Percentiles rank a stretch among this genome's conserved stretches.
Conservation (phyloP, 2,329 filamentous ascomycete species). For the Stemphylium beticola region DNA sequence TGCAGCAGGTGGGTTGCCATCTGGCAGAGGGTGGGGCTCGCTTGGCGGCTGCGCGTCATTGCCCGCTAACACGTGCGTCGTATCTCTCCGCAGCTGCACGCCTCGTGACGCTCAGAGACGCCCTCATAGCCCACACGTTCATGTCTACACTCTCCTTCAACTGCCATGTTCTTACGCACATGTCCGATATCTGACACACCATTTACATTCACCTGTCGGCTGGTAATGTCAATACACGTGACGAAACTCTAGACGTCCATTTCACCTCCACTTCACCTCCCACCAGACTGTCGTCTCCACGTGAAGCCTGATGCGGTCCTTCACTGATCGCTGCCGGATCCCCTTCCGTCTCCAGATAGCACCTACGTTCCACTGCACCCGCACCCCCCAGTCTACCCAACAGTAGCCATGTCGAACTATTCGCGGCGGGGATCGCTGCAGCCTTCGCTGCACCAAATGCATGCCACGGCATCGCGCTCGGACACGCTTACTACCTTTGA, state of each 20-base stretch:
- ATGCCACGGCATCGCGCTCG: constrained; percentile 84
- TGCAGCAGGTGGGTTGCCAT: not conserved
- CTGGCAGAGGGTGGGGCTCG: not conserved
- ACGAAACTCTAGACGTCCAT: not conserved
- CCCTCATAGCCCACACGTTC: constrained; percentile 8
- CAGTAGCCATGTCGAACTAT: constrained; percentile 35
- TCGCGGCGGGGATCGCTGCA: constrained; percentile 29
- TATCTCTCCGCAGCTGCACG: not conserved
- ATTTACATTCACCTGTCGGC: not conserved
- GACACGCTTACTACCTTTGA: constrained; percentile 90
- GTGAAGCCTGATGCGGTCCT: constrained; percentile 32
- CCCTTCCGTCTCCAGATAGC: constrained; percentile 8
- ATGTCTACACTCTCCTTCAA: not conserved
- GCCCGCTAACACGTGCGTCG: constrained; percentile 5
- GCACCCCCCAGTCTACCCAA: not conserved
- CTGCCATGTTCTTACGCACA: constrained; percentile 1
- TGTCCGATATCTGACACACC: not conserved
- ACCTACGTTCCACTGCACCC: constrained; percentile 2
- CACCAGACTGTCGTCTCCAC: constrained; percentile 6
- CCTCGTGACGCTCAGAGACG: constrained; percentile 7
- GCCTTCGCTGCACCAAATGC: constrained; percentile 76
- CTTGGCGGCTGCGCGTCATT: constrained; percentile 22
- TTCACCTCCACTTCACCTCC: not conserved
- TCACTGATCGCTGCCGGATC: constrained; percentile 11
- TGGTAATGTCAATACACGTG: constrained; percentile 4